Evolutionary conservation across 1,284 basidiomycete species (phyloP), one percentile per base, ranked within the genome.

Genomic region (Mycena sp.): DNA sequence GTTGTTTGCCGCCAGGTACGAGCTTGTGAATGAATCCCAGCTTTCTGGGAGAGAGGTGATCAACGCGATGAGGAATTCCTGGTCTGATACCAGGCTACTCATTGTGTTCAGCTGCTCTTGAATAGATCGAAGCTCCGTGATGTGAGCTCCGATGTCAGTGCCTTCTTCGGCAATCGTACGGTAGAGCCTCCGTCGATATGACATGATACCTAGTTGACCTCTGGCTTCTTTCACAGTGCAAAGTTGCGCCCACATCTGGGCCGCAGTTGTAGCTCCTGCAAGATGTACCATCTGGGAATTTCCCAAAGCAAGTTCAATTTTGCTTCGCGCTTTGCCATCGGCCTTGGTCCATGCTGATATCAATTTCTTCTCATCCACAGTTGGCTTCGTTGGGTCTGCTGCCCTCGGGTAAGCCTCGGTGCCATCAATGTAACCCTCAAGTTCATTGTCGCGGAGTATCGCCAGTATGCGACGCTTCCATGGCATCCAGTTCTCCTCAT

Each of bases 1-100:
- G 19, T 41, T 6, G 19, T 41, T 41, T 19, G 38, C 38, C 38
- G 38, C 55, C 37, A 59, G 48, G 53, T 59, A 50, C 9, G 57
- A 49, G 29, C 57, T 59, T 16, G 46, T 59, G 38, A 73, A 73
- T 6, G 35, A 25, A 28, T 72, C 56, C n/a, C n/a, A n/a, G n/a
- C n/a, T n/a, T n/a, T n/a, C n/a, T n/a, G n/a, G n/a, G n/a, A n/a
- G n/a, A n/a, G n/a, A n/a, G n/a, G n/a, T n/a, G n/a, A n/a, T n/a
- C n/a, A n/a, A n/a, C n/a, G n/a, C n/a, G n/a, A n/a, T n/a, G n/a
- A n/a, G n/a, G n/a, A n/a, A n/a, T n/a, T n/a, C n/a, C n/a, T n/a
- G n/a, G n/a, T n/a, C n/a, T n/a, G n/a, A n/a, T n/a, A n/a, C n/a
- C n/a, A n/a, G n/a, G n/a, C n/a, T n/a, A n/a, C n/a, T n/a, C n/a